phyloP scores from a whole-genome alignment of 768 basidiomycete genomes.

The Mrakia hoshinonis region DNA sequence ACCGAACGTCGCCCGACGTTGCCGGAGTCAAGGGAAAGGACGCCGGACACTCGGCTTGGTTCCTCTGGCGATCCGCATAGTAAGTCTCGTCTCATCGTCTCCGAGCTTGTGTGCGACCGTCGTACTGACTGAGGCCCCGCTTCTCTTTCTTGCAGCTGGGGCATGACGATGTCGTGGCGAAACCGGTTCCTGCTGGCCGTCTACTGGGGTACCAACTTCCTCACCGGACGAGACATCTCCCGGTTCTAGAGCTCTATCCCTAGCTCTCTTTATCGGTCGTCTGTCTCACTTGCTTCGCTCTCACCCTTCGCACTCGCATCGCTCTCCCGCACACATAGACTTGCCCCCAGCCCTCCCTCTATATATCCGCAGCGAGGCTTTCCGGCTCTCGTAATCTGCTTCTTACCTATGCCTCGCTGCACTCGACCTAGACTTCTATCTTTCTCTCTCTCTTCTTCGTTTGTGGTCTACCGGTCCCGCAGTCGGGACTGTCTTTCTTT shows the following conservation, averaged over 20 bases:
- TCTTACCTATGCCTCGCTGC: no score
- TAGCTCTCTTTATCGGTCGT: not conserved
- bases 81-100: no score
- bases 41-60: conserved; percentile 22
- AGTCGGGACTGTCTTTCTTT: no score
- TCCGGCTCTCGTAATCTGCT: no score
- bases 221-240: conserved; percentile 30
- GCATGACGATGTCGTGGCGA: conserved; percentile 27
- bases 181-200: conserved; percentile 28
- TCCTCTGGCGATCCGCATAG: conserved; percentile 30
- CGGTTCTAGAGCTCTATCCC: conserved; percentile 22
- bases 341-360: no score
- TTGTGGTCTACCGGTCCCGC: no score
- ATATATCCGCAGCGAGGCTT: no score
- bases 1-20: conserved; percentile 21
- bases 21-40: conserved; percentile 27
- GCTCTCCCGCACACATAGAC: not conserved
- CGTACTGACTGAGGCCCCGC: not conserved
- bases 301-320: not conserved
- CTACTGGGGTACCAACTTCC: conserved; percentile 29
- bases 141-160: conserved; percentile 17
- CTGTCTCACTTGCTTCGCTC: not conserved
- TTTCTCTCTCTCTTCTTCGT: no score
- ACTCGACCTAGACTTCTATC: no score
- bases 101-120: no score